A percentile compares a stretch with the other conserved stretches of the same genome.
Evolutionary conservation across 306 rosid species (phyloP).

Genomic region (Gastrolobium villosum): DNA sequence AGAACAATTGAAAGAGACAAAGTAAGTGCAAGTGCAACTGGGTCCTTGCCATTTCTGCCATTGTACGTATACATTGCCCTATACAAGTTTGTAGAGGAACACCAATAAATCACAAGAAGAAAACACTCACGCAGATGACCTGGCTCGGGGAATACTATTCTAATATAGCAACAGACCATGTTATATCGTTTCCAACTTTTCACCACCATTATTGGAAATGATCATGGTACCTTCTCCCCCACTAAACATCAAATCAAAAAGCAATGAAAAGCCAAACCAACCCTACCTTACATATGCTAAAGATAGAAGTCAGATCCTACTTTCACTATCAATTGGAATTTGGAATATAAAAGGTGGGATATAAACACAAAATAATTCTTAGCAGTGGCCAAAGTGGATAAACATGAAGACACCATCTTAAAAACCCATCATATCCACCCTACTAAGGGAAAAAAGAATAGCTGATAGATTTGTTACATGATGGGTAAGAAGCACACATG

Average conservation of each 20-base stretch:
- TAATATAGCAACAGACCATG: slow-evolving; percentile 47
- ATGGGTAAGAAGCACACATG: slow-evolving; percentile 60
- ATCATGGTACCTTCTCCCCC: slow-evolving; percentile 53
- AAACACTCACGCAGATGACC: slow-evolving; percentile 58
- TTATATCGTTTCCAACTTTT: slow-evolving; percentile 47
- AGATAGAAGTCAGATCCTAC: slow-evolving; percentile 45
- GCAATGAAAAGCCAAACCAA: slow-evolving; percentile 53
- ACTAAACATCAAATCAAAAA: slow-evolving; percentile 57
- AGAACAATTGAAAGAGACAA: slow-evolving; percentile 44
- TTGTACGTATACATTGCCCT: slow-evolving; percentile 34
- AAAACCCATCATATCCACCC: slow-evolving; percentile 48
- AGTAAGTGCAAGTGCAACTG: slow-evolving; percentile 46
- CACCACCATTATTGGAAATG: slow-evolving; percentile 58
- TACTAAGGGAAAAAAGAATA: slow-evolving; percentile 37
- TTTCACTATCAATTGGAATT: slow-evolving; percentile 54
- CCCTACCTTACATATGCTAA: slow-evolving; percentile 53
- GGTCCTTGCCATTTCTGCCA: slow-evolving; percentile 47
- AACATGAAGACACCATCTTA: slow-evolving; percentile 57
- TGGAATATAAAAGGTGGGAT: slow-evolving; percentile 47
- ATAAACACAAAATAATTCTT: slow-evolving; percentile 42
- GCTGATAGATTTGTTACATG: slow-evolving; percentile 45
- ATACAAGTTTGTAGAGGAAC: slow-evolving; percentile 47
- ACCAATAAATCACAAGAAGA: slow-evolving; percentile 58
- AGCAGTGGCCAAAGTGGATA: slow-evolving; percentile 56
- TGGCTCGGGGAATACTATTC: slow-evolving; percentile 45